Percentiles rank a stretch among this genome's conserved stretches.
phyloP scores from a whole-genome alignment of 2,329 filamentous ascomycete species.

The Chaetomiaceae sp. region DNA sequence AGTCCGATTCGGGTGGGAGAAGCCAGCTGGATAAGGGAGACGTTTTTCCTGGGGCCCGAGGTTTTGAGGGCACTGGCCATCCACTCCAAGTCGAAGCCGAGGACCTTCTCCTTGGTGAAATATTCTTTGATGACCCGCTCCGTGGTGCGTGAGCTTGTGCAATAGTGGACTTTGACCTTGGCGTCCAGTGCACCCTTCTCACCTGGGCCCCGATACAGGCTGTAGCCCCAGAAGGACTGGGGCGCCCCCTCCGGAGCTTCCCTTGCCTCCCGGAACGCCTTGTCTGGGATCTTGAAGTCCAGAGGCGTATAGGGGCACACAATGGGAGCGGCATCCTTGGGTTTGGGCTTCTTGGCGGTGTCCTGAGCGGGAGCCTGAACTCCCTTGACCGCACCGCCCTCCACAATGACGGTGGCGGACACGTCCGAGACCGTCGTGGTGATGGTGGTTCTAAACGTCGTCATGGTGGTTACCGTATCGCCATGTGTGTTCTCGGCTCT shows the following conservation, averaged over 20 bases:
- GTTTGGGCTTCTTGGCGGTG: background rate
- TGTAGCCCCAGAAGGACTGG: slow-evolving; percentile 64
- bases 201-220: slow-evolving; percentile 56
- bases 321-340: slow-evolving; percentile 17
- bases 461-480: background rate
- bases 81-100: slow-evolving; percentile 96
- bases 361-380: background rate
- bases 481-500: background rate
- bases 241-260: slow-evolving; percentile 40
- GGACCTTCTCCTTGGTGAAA: slow-evolving; percentile 63
- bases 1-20: slow-evolving; percentile 71
- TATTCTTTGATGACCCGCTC: slow-evolving; percentile 61
- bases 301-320: slow-evolving; percentile 37
- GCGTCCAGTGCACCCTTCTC: slow-evolving; percentile 39
- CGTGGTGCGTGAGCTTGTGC: slow-evolving; percentile 60
- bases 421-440: background rate
- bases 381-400: background rate
- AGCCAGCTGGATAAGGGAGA: slow-evolving; percentile 80
- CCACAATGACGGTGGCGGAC: background rate
- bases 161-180: slow-evolving; percentile 71
- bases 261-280: slow-evolving; percentile 46
- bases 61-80: slow-evolving; percentile 45
- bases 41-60: slow-evolving; percentile 58
- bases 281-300: slow-evolving; percentile 44
- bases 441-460: background rate